These are phyloP conservation scores for Lactarius quietus DNA, from an alignment of 768 basidiomycete species.

Conservation along the genomic window DNA sequence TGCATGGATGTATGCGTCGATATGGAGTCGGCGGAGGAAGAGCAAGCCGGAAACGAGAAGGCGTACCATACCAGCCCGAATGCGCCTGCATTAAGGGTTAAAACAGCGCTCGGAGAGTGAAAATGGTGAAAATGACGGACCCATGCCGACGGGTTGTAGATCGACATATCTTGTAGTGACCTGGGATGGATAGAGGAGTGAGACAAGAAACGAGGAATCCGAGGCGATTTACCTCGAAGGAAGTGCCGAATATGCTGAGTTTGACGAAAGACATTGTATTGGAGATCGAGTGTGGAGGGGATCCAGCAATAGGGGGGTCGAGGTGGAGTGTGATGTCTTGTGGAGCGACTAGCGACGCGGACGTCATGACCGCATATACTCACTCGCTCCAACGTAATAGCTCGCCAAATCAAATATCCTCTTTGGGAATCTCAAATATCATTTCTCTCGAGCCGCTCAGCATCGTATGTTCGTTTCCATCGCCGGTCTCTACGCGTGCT, in stretches of 20 bases:
- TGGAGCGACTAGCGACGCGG: not conserved
- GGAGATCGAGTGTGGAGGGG: conserved; percentile 1
- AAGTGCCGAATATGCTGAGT: conserved; percentile 97
- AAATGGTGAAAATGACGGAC: conserved; percentile 44
- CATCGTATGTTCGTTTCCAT: not conserved
- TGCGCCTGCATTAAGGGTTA: conserved; percentile 53
- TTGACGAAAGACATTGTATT: conserved; percentile 87
- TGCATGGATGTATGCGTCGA: conserved; percentile 33
- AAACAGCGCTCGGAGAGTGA: not conserved
- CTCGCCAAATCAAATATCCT: not conserved
- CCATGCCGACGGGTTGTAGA: conserved; percentile 99
- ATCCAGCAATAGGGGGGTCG: conserved; percentile 11
- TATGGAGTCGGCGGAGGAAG: not conserved
- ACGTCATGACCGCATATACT: conserved; percentile 12
- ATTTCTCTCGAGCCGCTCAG: no score
- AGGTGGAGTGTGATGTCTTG: conserved; percentile 2
- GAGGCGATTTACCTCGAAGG: conserved; percentile 70
- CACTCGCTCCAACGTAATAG: conserved; percentile 13
- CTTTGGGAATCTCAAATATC: not conserved
- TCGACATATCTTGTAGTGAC: conserved; percentile 99
- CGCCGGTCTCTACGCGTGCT: not conserved
- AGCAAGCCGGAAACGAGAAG: not conserved
- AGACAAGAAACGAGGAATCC: conserved; percentile 1
- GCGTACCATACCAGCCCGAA: conserved; percentile 95
- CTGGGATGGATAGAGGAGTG: conserved; percentile 39